Evolutionary conservation across 352 stramenopile species (phyloP).

Genomic region (Salisapilia sapeloensis): DNA sequence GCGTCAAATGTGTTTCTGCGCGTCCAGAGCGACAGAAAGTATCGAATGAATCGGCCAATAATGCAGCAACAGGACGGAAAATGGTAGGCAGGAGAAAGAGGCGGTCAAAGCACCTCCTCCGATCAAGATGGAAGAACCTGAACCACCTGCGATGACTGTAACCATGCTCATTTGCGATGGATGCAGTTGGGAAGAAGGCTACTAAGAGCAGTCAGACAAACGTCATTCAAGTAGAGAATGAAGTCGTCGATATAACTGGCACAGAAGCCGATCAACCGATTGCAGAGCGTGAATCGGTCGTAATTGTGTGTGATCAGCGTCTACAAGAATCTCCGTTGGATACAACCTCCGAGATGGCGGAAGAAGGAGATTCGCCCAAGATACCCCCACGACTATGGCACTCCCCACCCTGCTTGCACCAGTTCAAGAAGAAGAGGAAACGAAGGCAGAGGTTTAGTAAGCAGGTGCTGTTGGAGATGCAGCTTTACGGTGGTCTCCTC

Average conservation of each 20-base stretch:
- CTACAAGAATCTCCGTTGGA: constrained; percentile 55
- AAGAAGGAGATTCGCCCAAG: constrained; percentile 10
- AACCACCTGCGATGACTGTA: no score
- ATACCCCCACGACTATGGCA: constrained; percentile 56
- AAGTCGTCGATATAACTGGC: constrained; percentile 13
- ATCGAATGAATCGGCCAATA: no score
- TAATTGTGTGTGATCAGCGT: constrained; percentile 66
- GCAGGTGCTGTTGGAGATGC: constrained; percentile 75
- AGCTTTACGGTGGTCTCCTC: constrained; percentile 50
- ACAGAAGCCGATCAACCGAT: constrained; percentile 22
- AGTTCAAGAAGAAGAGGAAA: constrained; percentile 61
- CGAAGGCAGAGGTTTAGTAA: constrained; percentile 67
- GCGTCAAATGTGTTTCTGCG: no score
- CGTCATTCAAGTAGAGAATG: constrained; percentile 15
- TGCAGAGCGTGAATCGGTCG: constrained; percentile 18
- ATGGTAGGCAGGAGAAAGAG: no score
- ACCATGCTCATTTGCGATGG: constrained; percentile 44
- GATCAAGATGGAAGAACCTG: no score
- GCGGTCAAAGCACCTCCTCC: no score
- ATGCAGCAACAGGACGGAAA: no score
- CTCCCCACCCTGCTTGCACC: constrained; percentile 36
- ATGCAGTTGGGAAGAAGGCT: constrained; percentile 16
- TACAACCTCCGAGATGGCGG: constrained; percentile 36
- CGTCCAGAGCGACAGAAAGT: no score
- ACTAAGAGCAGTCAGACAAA: constrained; percentile 8